phyloP scores from a whole-genome alignment of 148 eudicot genomes.

The Heliamphora exappendiculata region DNA sequence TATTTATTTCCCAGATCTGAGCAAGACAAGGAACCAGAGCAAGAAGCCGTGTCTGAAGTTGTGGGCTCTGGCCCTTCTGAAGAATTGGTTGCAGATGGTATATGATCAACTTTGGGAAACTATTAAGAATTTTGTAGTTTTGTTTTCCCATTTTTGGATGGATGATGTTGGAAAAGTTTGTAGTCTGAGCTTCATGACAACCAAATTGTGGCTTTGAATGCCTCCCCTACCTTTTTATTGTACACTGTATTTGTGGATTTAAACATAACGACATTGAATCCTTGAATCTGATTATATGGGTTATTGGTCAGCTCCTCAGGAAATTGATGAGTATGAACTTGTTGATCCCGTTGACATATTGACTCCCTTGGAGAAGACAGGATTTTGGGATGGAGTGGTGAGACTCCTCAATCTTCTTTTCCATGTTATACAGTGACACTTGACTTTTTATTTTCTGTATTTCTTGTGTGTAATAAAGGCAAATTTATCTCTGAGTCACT shows the following conservation, averaged over 20 bases:
- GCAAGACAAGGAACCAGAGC: constrained; percentile 98
- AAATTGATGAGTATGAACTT: constrained; percentile 92
- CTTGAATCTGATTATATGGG: constrained; percentile 13
- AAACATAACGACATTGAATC: background rate
- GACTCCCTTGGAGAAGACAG: constrained; percentile 91
- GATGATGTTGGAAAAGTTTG: background rate
- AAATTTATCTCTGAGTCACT: background rate
- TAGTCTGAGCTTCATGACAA: background rate
- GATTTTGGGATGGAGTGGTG: constrained; percentile 99
- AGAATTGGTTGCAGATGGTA: constrained; percentile 75
- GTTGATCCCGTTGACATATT: constrained; percentile 98
- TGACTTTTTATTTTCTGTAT: background rate
- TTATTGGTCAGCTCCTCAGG: constrained; percentile 66
- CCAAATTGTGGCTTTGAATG: background rate
- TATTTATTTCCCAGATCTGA: constrained; percentile 54
- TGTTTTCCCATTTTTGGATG: background rate
- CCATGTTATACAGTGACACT: background rate
- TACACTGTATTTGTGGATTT: background rate
- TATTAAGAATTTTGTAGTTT: background rate
- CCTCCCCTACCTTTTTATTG: background rate
- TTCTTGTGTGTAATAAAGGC: constrained; percentile 7
- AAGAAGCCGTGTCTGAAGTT: constrained; percentile 65
- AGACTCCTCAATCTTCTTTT: constrained; percentile 23
- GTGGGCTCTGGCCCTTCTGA: constrained; percentile 61
- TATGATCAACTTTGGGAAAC: constrained; percentile 7